Evolutionary conservation across 2,329 filamentous ascomycete species (phyloP), one percentile per base, ranked within the genome.

Genomic region (Colletotrichum chrysophilum): DNA sequence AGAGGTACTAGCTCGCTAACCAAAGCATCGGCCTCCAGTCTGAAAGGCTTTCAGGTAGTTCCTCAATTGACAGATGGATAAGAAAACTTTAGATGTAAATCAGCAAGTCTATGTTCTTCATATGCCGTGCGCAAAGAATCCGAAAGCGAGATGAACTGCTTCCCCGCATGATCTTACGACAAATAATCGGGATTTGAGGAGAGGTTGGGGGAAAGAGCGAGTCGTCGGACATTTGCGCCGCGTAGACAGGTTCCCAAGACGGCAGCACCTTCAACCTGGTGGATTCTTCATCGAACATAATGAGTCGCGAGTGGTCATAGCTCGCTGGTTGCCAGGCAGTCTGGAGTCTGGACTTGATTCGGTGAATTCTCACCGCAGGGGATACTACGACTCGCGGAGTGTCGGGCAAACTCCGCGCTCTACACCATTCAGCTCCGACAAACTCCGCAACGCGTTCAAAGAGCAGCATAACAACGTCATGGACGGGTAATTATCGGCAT

Each of bases 381-480:
- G n/a, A 52, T 7, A 24, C n/a, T 52, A 52, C 43, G 43, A 58
- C 13, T 58, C 55, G 55, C 21, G 55, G 55, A 58, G 24, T 58
- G 26, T 58, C 55, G 55, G 55, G 55, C 24, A 18, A 58, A 28
- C 24, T 58, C 14, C 24, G 55, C 24, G 55, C 55, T 26, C 2
- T 18, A 10, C 26, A 28, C 24, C 21, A 4, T 24, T 1, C 58
- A 30, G 55, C 21, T 28, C 55, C 55, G 55, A 58, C 55, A 24
- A 58, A 58, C 55, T 58, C 55, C 55, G 55, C 55, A 18, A 58
- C 21, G 24, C 55, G n/a, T 58, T 21, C 14, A 28, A 21, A 24
- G 0, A 28, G 4, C 12, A 28, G 21, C 24, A 58, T 5, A 0
- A 1, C 0, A 24, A 28, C 13, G 24, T 18, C 26, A 28, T 16